Base-by-base conservation (phyloP, 2,329 filamentous ascomycete species). In the Periconia sp. region DNA sequence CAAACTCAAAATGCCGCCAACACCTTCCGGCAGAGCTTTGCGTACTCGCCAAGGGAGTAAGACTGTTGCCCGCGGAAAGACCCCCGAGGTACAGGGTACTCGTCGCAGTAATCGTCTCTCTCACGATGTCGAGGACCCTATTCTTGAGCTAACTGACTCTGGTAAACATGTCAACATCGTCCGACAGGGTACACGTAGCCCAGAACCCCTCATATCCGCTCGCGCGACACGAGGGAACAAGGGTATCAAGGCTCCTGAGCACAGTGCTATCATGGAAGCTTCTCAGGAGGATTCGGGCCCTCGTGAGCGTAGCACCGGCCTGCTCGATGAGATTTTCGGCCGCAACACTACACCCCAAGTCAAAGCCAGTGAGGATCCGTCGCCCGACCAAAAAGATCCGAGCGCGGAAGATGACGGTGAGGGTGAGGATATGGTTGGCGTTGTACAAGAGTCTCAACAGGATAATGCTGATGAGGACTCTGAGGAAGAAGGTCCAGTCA, bases 61-160 rank as follows among this genome's bases (percentile, higher is more conserved):
- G 45, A 68, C 70, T 10, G 52, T 53, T 6, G n/a, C 60, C 17
- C 72, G 74, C 27, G 74, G 73, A n/a, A 70, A 63, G 48, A 74
- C 75, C 10, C 70, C 71, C 56, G 62, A 76, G 54, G 58, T 64
- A 15, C 65, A 60, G 1, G 71, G 68, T 30, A 75, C 73, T 40
- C 76, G 85, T 58, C 79, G 83, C 56, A 85, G 80, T 58, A 85
- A 82, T 64, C 83, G 85, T 44, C 77, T 84, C 17, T 84, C 80
- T 20, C 82, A 84, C 56, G 82, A 84, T 58, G 75, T 81, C 3
- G 79, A 82, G 23, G 79, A 82, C 35, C 79, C 82, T 33, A 78
- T 86, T 14, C 73, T 85, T 44, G 82, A 81, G 15, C 72, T 87
- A 43, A 82, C 83, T 2, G 81, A 83, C 57, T 85, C 83, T 8